A percentile compares a stretch with the other conserved stretches of the same genome.
Evolutionary conservation across 352 stramenopile species (phyloP).

Genomic region (Achlya hypogyna): DNA sequence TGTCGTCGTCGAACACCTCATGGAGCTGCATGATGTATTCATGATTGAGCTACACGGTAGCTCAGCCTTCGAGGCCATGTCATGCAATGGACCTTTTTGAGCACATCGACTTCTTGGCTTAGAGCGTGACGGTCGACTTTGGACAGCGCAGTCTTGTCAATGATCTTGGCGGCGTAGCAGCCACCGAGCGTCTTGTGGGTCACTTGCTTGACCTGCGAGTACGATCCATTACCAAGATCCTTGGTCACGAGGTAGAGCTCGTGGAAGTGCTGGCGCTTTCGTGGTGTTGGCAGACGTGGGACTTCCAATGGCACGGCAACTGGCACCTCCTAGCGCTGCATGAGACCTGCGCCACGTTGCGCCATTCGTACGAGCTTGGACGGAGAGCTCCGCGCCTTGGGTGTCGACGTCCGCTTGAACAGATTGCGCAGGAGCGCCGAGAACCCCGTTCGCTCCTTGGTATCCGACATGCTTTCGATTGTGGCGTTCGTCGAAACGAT

Average conservation of each 20-base stretch:
- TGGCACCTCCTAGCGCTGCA: not conserved
- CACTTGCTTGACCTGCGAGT: slow-evolving; percentile 83
- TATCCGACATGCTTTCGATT: not conserved
- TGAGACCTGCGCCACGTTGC: too few species aligned
- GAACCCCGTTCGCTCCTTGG: not conserved
- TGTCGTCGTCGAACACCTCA: slow-evolving; percentile 90
- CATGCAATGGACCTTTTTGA: slow-evolving; percentile 86
- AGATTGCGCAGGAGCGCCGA: too few species aligned
- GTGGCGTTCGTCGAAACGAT: not conserved
- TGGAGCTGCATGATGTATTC: slow-evolving; percentile 86
- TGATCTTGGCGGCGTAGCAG: slow-evolving; percentile 73
- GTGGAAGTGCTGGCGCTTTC: slow-evolving; percentile 37
- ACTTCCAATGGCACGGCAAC: not conserved
- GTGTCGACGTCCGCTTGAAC: too few species aligned
- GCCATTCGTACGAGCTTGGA: not conserved
- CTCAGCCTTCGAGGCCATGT: slow-evolving; percentile 79
- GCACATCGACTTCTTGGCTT: slow-evolving; percentile 58
- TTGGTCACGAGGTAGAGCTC: slow-evolving; percentile 71
- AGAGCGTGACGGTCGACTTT: slow-evolving; percentile 59
- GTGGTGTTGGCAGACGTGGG: not conserved
- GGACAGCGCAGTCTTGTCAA: slow-evolving; percentile 70
- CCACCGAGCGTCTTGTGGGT: slow-evolving; percentile 69
- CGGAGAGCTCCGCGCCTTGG: too few species aligned
- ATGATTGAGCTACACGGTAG: slow-evolving; percentile 50
- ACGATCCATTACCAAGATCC: slow-evolving; percentile 77